Percentiles rank a stretch among this genome's conserved stretches.
Evolutionary conservation across 345 rosid species (phyloP).

Genomic region (Kandelia obovata): DNA sequence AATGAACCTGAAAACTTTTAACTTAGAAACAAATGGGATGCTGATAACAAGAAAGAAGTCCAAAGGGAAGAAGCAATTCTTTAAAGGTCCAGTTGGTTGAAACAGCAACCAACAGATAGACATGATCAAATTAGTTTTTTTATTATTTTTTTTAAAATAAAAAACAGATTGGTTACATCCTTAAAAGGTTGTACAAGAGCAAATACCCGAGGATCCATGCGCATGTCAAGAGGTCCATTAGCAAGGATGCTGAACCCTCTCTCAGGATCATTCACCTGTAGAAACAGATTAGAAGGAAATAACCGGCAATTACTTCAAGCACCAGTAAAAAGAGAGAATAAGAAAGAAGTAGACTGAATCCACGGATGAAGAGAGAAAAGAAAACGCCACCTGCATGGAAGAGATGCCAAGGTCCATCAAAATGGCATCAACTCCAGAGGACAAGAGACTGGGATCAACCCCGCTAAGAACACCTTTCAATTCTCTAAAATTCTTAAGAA

Average conservation of each 20-base stretch:
- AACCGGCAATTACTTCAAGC: not conserved
- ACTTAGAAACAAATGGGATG: not conserved
- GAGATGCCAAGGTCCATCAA: slow-evolving; percentile 98
- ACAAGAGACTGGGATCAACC: slow-evolving; percentile 37
- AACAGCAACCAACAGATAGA: no score
- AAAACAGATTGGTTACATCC: not conserved
- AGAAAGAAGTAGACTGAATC: not conserved
- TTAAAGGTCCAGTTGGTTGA: no score
- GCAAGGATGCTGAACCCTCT: slow-evolving; percentile 85
- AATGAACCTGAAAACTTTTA: not conserved
- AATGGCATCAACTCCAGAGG: slow-evolving; percentile 71
- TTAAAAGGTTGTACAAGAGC: not conserved
- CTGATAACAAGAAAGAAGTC: not conserved
- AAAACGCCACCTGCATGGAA: slow-evolving; percentile 78
- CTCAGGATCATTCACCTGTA: slow-evolving; percentile 79
- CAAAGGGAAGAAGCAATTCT: not conserved
- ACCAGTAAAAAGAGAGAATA: not conserved
- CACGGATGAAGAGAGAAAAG: not conserved
- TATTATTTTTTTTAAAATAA: no score
- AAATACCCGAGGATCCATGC: slow-evolving; percentile 88
- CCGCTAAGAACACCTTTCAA: slow-evolving; percentile 48
- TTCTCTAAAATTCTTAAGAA: slow-evolving; percentile 56
- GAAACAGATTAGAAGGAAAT: not conserved
- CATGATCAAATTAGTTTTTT: no score
- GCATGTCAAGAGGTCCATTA: slow-evolving; percentile 95